phyloP scores from a whole-genome alignment of 495 filamentous ascomycete genomes.

The Staphylotrichum longicolle region DNA sequence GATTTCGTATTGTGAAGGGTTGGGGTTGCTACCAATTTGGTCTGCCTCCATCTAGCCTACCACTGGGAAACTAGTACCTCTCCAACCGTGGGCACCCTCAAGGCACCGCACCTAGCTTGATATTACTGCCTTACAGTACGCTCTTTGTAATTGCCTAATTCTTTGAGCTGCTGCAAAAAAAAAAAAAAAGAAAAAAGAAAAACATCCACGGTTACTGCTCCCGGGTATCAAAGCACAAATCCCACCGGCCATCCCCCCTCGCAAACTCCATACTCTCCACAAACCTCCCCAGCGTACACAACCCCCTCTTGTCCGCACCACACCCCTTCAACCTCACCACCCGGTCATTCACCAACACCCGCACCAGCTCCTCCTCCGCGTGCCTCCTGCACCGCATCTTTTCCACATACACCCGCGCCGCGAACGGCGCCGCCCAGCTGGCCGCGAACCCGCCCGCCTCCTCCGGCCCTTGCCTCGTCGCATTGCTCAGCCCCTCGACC shows the following conservation, averaged over 20 bases:
- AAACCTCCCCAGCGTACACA: constrained; percentile 64
- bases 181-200: neutral
- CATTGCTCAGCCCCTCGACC: constrained; percentile 48
- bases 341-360: constrained; percentile 77
- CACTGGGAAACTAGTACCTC: no score
- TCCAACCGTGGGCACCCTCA: no score
- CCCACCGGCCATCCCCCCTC: constrained; percentile 66
- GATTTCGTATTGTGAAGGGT: no score
- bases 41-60: no score
- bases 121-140: neutral
- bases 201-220: neutral
- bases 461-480: constrained; percentile 43
- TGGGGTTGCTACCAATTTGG: no score
- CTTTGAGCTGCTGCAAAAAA: neutral
- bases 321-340: constrained; percentile 70
- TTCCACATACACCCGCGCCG: constrained; percentile 73
- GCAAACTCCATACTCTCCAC: constrained; percentile 71
- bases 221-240: constrained; percentile 56
- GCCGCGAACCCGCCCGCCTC: constrained; percentile 58
- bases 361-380: constrained; percentile 57
- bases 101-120: neutral
- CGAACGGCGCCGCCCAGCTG: constrained; percentile 78
- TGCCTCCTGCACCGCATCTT: constrained; percentile 64
- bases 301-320: constrained; percentile 60
- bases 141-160: neutral